phyloP scores from a whole-genome alignment of 2,329 filamentous ascomycete species.

The Mariannaea elegans region DNA sequence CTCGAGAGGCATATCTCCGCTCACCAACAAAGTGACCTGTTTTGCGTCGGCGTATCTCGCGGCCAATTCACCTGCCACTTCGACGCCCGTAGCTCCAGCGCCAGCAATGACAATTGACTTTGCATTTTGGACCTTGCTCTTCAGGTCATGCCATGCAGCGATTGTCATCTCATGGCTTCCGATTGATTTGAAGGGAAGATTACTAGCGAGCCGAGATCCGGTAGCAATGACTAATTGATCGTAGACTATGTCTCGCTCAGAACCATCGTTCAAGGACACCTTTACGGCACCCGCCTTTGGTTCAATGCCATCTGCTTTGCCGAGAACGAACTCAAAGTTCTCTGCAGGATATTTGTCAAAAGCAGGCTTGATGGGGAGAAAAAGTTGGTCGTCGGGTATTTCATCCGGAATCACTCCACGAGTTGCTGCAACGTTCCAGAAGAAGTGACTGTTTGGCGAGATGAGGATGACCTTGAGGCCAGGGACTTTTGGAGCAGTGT shows the following conservation, averaged over 20 bases:
- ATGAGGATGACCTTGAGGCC: conserved; percentile 62
- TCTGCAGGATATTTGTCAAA: conserved; percentile 56
- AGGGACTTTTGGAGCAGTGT: conserved; percentile 51
- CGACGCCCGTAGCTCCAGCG: conserved; percentile 50
- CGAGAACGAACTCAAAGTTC: conserved; percentile 60
- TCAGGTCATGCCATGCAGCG: conserved; percentile 45
- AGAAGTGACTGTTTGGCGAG: conserved; percentile 62
- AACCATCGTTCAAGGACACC: conserved; percentile 44
- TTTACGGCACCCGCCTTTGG: conserved; percentile 47
- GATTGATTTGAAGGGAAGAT: conserved; percentile 57
- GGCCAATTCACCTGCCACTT: conserved; percentile 49
- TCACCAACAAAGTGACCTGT: conserved; percentile 39
- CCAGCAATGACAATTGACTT: conserved; percentile 50
- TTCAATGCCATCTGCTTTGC: conserved; percentile 51
- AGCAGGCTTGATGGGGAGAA: conserved; percentile 54
- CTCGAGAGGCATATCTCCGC: conserved; percentile 30
- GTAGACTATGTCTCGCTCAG: conserved; percentile 50
- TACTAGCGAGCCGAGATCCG: conserved; percentile 54
- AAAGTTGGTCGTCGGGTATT: conserved; percentile 57
- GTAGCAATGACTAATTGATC: conserved; percentile 64
- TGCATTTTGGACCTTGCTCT: conserved; percentile 32
- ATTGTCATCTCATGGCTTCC: conserved; percentile 55
- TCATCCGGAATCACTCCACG: conserved; percentile 60
- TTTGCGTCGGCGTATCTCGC: conserved; percentile 42
- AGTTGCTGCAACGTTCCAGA: conserved; percentile 65